A percentile compares a stretch with the other conserved stretches of the same genome.
Conservation (phyloP, 495 filamentous ascomycete genomes). For the Neurospora cerealis region DNA sequence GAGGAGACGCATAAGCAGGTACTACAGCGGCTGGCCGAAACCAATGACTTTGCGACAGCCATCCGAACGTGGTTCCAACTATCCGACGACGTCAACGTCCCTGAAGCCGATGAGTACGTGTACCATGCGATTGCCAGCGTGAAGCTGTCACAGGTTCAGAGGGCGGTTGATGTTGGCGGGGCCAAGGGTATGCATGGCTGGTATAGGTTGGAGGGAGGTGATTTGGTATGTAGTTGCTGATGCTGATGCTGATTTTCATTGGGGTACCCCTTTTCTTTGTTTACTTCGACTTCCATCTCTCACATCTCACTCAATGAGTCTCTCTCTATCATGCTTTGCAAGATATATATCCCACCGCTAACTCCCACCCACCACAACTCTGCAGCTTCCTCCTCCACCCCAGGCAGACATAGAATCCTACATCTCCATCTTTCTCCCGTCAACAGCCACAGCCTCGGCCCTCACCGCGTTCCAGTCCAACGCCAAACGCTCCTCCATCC, state of each 20-base stretch:
- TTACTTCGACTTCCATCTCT: neutral
- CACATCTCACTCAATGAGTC: neutral
- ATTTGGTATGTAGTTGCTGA: slow-evolving; percentile 10
- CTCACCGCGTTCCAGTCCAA: slow-evolving; percentile 45
- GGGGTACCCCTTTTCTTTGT: neutral
- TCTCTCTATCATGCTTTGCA: neutral
- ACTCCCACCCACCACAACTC: slow-evolving; percentile 3
- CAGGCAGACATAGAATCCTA: slow-evolving; percentile 45
- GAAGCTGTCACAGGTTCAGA: slow-evolving; percentile 44
- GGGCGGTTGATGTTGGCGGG: slow-evolving; percentile 33
- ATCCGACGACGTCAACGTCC: slow-evolving; percentile 7
- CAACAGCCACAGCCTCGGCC: slow-evolving; percentile 37
- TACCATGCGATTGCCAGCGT: slow-evolving; percentile 48
- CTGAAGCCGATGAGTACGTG: slow-evolving; percentile 36
- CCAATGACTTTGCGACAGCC: slow-evolving; percentile 38
- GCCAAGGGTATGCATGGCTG: slow-evolving; percentile 32
- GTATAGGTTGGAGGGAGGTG: slow-evolving; percentile 28
- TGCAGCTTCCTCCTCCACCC: slow-evolving; percentile 33
- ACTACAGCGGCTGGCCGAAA: slow-evolving; percentile 19
- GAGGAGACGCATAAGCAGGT: slow-evolving; percentile 6
- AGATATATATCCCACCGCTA: neutral
- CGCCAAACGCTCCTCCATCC: slow-evolving; percentile 47
- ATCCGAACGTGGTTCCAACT: slow-evolving; percentile 44
- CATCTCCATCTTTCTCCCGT: slow-evolving; percentile 45
- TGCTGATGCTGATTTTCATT: neutral